Base-by-base conservation (phyloP, 2,329 filamentous ascomycete species). In the Aspergillus floridensis region DNA sequence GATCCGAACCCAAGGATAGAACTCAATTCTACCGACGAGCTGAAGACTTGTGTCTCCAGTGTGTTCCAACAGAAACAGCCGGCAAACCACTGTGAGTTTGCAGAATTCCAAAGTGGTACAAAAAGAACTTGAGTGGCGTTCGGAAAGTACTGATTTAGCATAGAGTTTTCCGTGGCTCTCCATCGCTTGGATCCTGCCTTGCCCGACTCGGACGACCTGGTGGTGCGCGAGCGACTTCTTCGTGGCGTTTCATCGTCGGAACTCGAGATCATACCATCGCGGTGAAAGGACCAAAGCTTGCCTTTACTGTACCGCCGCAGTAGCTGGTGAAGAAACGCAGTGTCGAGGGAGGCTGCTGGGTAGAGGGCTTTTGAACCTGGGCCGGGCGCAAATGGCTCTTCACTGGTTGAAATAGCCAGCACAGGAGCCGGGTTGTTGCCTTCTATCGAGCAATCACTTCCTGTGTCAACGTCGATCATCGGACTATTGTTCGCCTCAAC, bases 101-200 rank as follows among this genome's bases (percentile, higher is more conserved):
- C 77, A 16, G 78, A 76, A 64, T 84, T 82, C 78, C 80, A 84
- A 0, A 84, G 64, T 0, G 82, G 81, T 5, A 83, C 69, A 58
- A 84, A 83, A 3, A 82, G 74, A 5, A 84, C 70, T 52, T 80
- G 80, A 1, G 76, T 72, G 1, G 79, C 78, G 22, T 73, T 73
- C 0, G 81, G 81, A 50, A 84, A 82, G 56, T 79, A 77, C 21
- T 73, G 69, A 26, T 76, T 76, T 8, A 82, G 68, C 49, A 76
- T 65, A 5, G 68, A 66, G 52, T 75, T 76, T 66, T 81, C 71
- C 19, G 69, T 57, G 51, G 71, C 68, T 63, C 72, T 68, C 66
- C 72, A 68, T 50, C 68, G 70, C 56, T 68, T 73, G 4, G 61
- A 60, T 14, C 60, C 50, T 5, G 64, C 54, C 21, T 67, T 71